Conservation (phyloP, 2,329 filamentous ascomycete species). For the Aspergillus sp. region DNA sequence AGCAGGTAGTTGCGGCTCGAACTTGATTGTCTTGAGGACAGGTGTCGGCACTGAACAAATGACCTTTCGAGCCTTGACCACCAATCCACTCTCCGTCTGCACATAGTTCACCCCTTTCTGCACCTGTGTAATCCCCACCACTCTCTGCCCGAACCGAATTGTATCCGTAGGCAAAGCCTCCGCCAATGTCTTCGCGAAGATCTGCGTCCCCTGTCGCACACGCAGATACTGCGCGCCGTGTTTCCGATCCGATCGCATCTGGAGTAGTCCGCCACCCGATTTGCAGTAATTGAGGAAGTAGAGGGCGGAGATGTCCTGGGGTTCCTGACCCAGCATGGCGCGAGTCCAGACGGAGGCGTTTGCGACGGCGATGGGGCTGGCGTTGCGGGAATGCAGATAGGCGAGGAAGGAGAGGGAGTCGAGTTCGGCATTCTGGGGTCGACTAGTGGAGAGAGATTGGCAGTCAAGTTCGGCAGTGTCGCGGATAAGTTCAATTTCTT, state of each 20-base stretch:
- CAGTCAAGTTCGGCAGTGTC: slow-evolving; percentile 44
- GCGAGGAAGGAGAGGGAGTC: slow-evolving; percentile 45
- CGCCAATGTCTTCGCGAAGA: slow-evolving; percentile 43
- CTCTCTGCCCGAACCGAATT: slow-evolving; percentile 13
- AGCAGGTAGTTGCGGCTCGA: slow-evolving; percentile 50
- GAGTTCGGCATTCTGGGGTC: slow-evolving; percentile 28
- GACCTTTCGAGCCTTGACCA: slow-evolving; percentile 46
- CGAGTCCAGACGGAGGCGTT: slow-evolving; percentile 51
- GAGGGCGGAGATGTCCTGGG: slow-evolving; percentile 53
- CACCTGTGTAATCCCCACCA: slow-evolving; percentile 11
- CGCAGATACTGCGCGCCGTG: slow-evolving; percentile 58
- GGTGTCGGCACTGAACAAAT: slow-evolving; percentile 55
- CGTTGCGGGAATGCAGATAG: slow-evolving; percentile 37
- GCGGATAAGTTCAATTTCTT: slow-evolving; percentile 36
- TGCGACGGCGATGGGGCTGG: slow-evolving; percentile 31
- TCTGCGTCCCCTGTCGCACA: slow-evolving; percentile 51
- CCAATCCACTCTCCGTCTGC: slow-evolving; percentile 6
- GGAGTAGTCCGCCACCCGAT: slow-evolving; percentile 53
- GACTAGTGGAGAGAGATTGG: slow-evolving; percentile 34
- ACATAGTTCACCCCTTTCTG: neutral
- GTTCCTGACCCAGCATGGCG: slow-evolving; percentile 55
- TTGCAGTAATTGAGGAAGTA: slow-evolving; percentile 61
- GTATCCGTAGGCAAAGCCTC: slow-evolving; percentile 30
- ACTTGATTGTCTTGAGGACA: slow-evolving; percentile 49
- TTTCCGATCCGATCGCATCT: slow-evolving; percentile 57